phyloP scores from a whole-genome alignment of 768 basidiomycete genomes.

The Agaricus bisporus region DNA sequence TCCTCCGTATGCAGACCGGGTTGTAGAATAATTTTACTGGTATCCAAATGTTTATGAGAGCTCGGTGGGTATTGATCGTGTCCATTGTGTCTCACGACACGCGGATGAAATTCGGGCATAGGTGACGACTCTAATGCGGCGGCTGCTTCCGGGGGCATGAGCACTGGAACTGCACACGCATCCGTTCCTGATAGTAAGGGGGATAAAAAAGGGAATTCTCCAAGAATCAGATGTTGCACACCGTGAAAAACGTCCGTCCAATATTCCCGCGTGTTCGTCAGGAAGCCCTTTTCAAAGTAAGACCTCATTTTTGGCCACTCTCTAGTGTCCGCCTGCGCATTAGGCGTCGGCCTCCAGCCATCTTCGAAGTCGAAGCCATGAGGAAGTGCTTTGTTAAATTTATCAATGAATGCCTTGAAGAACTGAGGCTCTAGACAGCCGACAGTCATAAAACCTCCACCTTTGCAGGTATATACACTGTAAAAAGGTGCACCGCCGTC shows the following conservation, averaged over 20 bases:
- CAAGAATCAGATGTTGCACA: constrained; percentile 20
- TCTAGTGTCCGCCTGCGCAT: constrained; percentile 36
- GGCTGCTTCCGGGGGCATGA: constrained; percentile 57
- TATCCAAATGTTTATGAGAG: not conserved
- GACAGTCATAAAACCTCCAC: constrained; percentile 70
- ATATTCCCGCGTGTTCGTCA: constrained; percentile 50
- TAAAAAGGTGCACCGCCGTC: constrained; percentile 83
- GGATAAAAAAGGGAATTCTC: not conserved
- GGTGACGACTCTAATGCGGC: constrained; percentile 22
- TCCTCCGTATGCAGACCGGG: constrained; percentile 52
- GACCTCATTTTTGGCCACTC: constrained; percentile 52
- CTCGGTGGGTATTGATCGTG: not conserved
- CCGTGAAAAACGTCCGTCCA: constrained; percentile 69
- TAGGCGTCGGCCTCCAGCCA: constrained; percentile 50
- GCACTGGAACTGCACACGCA: constrained; percentile 65
- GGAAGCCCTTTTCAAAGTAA: constrained; percentile 64
- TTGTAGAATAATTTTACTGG: constrained; percentile 20
- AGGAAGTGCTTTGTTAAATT: constrained; percentile 47
- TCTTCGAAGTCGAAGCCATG: constrained; percentile 32
- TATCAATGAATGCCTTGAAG: constrained; percentile 53
- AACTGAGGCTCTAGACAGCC: constrained; percentile 74
- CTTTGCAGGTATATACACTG: constrained; percentile 63
- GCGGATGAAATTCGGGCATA: constrained; percentile 51
- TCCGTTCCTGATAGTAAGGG: constrained; percentile 48
- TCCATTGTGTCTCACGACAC: constrained; percentile 19